These are phyloP conservation scores for Endoconidiophora laricicola DNA, from an alignment of 2,329 filamentous ascomycete genomes.

Conservation along the genomic window DNA sequence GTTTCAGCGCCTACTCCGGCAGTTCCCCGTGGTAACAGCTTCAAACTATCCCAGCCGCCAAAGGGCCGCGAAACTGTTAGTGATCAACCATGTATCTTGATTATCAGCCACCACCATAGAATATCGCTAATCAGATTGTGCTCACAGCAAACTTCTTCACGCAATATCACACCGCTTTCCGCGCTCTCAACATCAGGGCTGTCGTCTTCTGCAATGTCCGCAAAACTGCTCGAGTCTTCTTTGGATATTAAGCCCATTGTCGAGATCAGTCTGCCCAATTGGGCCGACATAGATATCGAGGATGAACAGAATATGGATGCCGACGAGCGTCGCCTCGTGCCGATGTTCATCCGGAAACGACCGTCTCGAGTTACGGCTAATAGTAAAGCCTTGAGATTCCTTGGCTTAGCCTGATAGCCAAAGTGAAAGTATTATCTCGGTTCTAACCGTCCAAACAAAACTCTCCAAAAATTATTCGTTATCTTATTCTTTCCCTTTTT, in stretches of 20 bases:
- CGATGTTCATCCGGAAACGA: conserved; percentile 26
- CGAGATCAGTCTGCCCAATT: conserved; percentile 10
- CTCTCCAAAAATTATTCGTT: background rate
- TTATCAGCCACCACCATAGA: background rate
- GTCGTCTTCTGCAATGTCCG: background rate
- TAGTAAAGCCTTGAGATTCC: conserved; percentile 36
- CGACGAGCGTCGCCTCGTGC: conserved; percentile 37
- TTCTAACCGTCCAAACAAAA: no score
- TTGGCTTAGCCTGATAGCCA: conserved; percentile 27
- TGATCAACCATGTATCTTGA: background rate
- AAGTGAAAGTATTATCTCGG: no score
- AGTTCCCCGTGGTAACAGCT: conserved; percentile 1
- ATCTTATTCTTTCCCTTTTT: background rate
- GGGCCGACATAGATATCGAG: conserved; percentile 7
- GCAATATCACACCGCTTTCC: conserved; percentile 8
- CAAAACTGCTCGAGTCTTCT: background rate
- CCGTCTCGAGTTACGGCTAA: conserved; percentile 25
- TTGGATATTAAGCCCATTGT: background rate
- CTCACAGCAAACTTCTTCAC: background rate
- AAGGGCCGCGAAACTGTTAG: conserved; percentile 6
- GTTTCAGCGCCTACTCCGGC: conserved; percentile 5
- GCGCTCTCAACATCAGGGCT: background rate
- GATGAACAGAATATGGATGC: conserved; percentile 20
- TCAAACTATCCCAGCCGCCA: conserved; percentile 11
- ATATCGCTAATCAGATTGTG: background rate